Evolutionary conservation across 805 yeast genomes (phyloP).

Genomic region (Starmerella roubikii): DNA sequence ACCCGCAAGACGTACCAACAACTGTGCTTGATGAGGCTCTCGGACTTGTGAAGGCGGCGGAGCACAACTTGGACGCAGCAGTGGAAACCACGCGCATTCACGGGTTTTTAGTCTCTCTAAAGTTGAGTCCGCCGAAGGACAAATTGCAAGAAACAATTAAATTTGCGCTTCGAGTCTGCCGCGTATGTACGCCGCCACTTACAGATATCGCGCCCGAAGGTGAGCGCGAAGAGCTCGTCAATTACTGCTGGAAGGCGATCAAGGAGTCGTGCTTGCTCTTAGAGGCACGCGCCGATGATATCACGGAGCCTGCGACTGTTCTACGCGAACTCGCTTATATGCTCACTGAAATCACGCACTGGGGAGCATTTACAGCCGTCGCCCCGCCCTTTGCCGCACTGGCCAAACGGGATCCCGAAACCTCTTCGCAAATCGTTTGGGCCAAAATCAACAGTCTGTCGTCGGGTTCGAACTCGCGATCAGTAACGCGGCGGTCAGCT

Average conservation of each 20-base stretch:
- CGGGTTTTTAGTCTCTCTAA: constrained; percentile 37
- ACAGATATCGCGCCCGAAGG: constrained; percentile 14
- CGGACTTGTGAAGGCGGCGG: constrained; percentile 20
- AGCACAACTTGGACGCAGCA: constrained; percentile 29
- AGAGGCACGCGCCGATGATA: not conserved
- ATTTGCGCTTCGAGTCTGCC: no score
- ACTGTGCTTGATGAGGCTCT: constrained; percentile 12
- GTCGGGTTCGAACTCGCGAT: constrained; percentile 29
- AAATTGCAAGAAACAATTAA: not conserved
- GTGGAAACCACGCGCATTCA: not conserved
- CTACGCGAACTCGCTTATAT: constrained; percentile 57
- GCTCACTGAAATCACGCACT: constrained; percentile 38
- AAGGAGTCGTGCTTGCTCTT: constrained; percentile 58
- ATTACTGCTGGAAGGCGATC: constrained; percentile 71
- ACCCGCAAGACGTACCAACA: not conserved
- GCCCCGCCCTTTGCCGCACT: constrained; percentile 64
- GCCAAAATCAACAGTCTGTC: constrained; percentile 1
- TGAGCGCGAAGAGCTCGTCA: constrained; percentile 28
- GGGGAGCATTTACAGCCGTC: constrained; percentile 85
- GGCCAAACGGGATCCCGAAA: constrained; percentile 33
- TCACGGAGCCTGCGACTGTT: constrained; percentile 30
- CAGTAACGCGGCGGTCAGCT: constrained; percentile 80
- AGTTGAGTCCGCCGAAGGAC: not conserved
- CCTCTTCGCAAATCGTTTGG: constrained; percentile 4
- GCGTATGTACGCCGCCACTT: constrained; percentile 9